phyloP scores from a whole-genome alignment of 805 yeast species.

The Nakazawaea ernobii region DNA sequence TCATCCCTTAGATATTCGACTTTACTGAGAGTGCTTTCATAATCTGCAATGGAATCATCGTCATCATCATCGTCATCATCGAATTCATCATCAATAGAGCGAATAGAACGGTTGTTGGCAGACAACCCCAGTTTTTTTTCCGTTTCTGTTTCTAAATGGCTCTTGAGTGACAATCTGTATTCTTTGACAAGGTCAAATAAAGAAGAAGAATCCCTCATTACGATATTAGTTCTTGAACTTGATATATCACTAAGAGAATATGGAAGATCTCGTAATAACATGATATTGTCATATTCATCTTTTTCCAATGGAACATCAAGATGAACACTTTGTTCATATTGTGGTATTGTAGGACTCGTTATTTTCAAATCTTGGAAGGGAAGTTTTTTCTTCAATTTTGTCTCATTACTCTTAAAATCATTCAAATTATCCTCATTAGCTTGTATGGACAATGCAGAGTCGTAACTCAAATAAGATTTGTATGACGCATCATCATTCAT shows the following conservation, averaged over 20 bases:
- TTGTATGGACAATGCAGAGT: conserved; percentile 42
- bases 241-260: conserved; percentile 12
- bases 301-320: conserved; percentile 1
- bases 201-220: conserved; percentile 8
- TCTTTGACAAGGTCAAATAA: conserved; percentile 7
- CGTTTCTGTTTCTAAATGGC: not conserved
- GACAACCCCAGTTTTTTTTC: not conserved
- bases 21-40: conserved; percentile 13
- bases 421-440: conserved; percentile 10
- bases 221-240: conserved; percentile 1
- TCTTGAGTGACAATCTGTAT: conserved; percentile 1
- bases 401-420: conserved; percentile 1
- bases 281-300: conserved; percentile 3
- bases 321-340: not conserved
- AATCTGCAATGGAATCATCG: conserved; percentile 14
- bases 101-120: not conserved
- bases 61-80: conserved; percentile 8
- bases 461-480: conserved; percentile 54
- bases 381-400: conserved; percentile 38
- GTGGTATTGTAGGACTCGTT: not conserved
- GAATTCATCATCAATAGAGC: not conserved
- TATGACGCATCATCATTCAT: conserved; percentile 30
- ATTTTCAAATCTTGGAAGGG: conserved; percentile 44
- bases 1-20: conserved; percentile 14
- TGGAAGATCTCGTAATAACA: conserved; percentile 23